Conservation (phyloP, 805 yeast species). For the Candida arabinofermentans region DNA sequence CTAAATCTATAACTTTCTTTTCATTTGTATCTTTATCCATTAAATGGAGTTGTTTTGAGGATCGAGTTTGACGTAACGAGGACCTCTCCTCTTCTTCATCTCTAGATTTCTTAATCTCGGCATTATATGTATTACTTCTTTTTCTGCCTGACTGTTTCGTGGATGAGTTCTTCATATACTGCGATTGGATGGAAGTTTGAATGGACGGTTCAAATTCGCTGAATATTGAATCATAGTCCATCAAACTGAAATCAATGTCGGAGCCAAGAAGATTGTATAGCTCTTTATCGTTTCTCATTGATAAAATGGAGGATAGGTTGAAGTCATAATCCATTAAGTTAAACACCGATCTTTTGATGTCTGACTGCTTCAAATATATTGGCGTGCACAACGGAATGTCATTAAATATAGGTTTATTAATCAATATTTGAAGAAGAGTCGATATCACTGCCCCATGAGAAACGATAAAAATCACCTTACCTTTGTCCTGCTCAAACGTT, state of each 20-base stretch:
- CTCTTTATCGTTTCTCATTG: constrained; percentile 23
- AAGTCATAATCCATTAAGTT: constrained; percentile 32
- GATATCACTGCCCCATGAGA: constrained; percentile 44
- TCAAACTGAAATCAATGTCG: constrained; percentile 24
- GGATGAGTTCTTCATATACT: constrained; percentile 2
- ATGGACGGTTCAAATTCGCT: constrained; percentile 16
- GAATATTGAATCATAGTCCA: constrained; percentile 24
- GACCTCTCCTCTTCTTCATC: constrained; percentile 8
- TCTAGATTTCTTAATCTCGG: constrained; percentile 9
- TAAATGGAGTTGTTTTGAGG: constrained; percentile 26
- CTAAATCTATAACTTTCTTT: constrained; percentile 25
- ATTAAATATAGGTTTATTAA: constrained; percentile 34
- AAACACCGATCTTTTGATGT: constrained; percentile 21
- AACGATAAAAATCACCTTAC: constrained; percentile 32
- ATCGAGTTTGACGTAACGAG: constrained; percentile 23
- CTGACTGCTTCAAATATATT: constrained; percentile 29
- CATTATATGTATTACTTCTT: constrained; percentile 29
- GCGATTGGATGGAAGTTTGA: not conserved
- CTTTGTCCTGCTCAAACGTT: constrained; percentile 24
- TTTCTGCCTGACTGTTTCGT: constrained; percentile 10
- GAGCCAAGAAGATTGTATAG: constrained; percentile 21
- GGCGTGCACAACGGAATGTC: constrained; percentile 39
- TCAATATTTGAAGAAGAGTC: constrained; percentile 34
- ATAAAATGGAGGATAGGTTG: constrained; percentile 26
- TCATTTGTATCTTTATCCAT: constrained; percentile 19